phyloP scores from a whole-genome alignment of 2,329 filamentous ascomycete genomes.

The Hypoxylon sp. region DNA sequence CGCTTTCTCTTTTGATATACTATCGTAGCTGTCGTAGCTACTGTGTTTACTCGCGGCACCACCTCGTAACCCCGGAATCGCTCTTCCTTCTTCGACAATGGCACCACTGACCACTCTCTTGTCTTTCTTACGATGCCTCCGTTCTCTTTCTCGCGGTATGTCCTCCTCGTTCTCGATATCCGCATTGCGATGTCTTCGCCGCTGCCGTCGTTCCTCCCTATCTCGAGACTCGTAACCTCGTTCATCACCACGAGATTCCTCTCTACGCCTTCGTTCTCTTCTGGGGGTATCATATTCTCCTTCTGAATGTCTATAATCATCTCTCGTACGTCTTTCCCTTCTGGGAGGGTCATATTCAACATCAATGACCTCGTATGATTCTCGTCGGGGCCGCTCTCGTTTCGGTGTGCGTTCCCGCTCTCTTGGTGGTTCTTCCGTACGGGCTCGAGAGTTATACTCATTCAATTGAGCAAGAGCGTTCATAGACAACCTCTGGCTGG shows the following conservation, averaged over 20 bases:
- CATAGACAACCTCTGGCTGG: constrained; percentile 57
- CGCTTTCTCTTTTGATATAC: constrained; percentile 63
- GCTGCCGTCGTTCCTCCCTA: constrained; percentile 42
- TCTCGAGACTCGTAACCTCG: constrained; percentile 43
- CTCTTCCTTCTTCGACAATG: constrained; percentile 76
- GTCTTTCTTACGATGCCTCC: constrained; percentile 59
- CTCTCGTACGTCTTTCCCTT: constrained; percentile 43
- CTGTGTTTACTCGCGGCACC: constrained; percentile 56
- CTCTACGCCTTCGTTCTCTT: constrained; percentile 37
- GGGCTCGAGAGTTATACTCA: constrained; percentile 66
- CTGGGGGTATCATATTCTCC: constrained; percentile 45
- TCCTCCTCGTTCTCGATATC: constrained; percentile 44
- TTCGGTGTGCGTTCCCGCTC: constrained; percentile 60
- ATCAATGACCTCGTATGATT: constrained; percentile 43
- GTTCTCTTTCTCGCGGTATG: constrained; percentile 39
- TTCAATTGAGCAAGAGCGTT: constrained; percentile 78
- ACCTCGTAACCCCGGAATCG: constrained; percentile 59
- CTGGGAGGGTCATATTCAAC: constrained; percentile 43
- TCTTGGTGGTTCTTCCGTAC: constrained; percentile 57
- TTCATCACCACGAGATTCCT: constrained; percentile 36
- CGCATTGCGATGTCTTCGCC: constrained; percentile 28
- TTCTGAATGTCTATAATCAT: constrained; percentile 47
- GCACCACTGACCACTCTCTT: constrained; percentile 79
- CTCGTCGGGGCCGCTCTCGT: constrained; percentile 53
- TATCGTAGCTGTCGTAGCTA: constrained; percentile 66